These are phyloP conservation scores for Gentiana macrophylla DNA, from an alignment of 257 asterid genomes.

Conservation along the genomic window DNA sequence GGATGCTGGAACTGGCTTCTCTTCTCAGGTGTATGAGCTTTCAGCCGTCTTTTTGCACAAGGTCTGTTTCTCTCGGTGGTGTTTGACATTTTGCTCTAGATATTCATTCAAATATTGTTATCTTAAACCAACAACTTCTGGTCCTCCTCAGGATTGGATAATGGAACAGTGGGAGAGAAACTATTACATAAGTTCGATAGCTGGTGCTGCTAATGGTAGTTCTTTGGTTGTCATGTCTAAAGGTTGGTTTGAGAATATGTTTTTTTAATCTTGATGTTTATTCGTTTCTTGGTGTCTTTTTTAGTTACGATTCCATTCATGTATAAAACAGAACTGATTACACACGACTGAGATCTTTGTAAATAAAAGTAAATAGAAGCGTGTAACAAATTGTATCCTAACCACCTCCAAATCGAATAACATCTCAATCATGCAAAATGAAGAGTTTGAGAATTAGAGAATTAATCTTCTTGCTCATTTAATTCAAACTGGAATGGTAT, in stretches of 20 bases:
- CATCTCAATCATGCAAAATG: too few species aligned
- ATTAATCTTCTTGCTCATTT: too few species aligned
- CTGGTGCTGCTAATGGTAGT: slow-evolving; percentile 90
- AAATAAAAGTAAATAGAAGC: too few species aligned
- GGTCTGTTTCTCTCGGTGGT: slow-evolving; percentile 27
- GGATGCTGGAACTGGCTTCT: slow-evolving; percentile 96
- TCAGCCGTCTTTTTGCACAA: slow-evolving; percentile 83
- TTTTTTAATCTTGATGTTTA: too few species aligned
- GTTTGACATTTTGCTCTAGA: not conserved
- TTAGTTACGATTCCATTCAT: not conserved
- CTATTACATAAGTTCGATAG: slow-evolving; percentile 88
- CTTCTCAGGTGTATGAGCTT: slow-evolving; percentile 86
- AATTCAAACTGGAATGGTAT: too few species aligned
- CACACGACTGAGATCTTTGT: too few species aligned
- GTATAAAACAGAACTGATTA: too few species aligned
- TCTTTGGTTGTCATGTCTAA: slow-evolving; percentile 92
- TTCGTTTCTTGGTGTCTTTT: not conserved
- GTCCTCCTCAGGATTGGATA: slow-evolving; percentile 75
- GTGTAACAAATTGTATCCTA: too few species aligned
- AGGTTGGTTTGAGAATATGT: slow-evolving; percentile 35
- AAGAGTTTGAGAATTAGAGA: too few species aligned
- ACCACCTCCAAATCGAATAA: too few species aligned
- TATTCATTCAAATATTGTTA: not conserved
- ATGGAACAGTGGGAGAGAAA: slow-evolving; percentile 99
- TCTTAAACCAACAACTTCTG: not conserved